A percentile compares a stretch with the other conserved stretches of the same genome.
phyloP scores from a whole-genome alignment of 2,329 filamentous ascomycete genomes.

The Aureobasidium sp. region DNA sequence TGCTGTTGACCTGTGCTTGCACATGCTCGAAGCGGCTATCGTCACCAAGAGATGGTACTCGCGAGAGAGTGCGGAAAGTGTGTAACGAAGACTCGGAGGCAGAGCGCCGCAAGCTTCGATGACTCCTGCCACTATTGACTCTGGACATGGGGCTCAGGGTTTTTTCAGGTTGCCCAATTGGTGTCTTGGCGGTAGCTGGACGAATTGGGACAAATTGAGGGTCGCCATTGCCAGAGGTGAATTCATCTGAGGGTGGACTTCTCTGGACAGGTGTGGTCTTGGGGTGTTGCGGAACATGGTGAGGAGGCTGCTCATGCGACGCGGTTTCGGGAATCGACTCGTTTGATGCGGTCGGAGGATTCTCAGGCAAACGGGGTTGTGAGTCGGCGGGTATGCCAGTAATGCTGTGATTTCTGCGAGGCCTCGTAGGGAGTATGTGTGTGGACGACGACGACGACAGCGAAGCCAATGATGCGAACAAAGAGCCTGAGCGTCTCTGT shows the following conservation, averaged over 20 bases:
- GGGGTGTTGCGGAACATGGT: neutral
- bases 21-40: constrained; percentile 74
- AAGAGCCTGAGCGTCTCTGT: constrained; percentile 13
- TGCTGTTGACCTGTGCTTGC: constrained; percentile 76
- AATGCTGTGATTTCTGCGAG: neutral
- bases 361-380: neutral
- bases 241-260: neutral
- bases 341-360: neutral
- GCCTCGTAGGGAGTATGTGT: neutral
- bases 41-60: constrained; percentile 76
- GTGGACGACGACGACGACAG: neutral
- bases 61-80: constrained; percentile 66
- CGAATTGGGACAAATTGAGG: neutral
- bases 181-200: neutral
- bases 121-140: constrained; percentile 5
- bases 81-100: constrained; percentile 71
- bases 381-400: neutral
- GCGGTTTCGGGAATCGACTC: neutral
- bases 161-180: neutral
- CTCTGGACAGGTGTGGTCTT: neutral
- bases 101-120: constrained; percentile 46
- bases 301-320: neutral
- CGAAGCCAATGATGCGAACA: constrained; percentile 10
- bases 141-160: constrained; percentile 4
- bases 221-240: neutral